Base-by-base conservation (phyloP, 2,329 filamentous ascomycete species). In the Ceratocystis smalleyi region DNA sequence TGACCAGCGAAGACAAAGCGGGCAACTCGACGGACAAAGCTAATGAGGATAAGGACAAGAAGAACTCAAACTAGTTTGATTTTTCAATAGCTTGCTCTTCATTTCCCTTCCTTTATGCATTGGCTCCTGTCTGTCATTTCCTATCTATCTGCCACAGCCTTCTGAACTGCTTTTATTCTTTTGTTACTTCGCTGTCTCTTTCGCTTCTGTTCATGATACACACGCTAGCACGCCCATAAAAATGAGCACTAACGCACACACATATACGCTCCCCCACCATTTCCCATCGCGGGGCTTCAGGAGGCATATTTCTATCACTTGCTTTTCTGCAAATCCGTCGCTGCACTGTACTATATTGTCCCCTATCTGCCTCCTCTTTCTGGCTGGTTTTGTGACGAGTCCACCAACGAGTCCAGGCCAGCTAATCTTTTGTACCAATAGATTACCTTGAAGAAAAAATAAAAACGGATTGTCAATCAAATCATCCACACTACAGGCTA, bases 1-100 rank as follows among this genome's bases (percentile, higher is more conserved):
- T 69, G 4, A 71, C 73, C 8, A 68, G 69, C 24, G 67, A 72
- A 19, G 65, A 70, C 35, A 69, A 64, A 61, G 68, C 67, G 60
- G 68, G 27, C 47, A 51, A 27, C 12, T 51, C 47, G 3, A 32
- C 54, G 30, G 17, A 35, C 54, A 67, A 67, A 45, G 68, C 71
- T 61, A 64, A 67, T 22, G 64, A 69, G 54, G 59, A 63, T 27
- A 70, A 71, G 24, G 64, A 70, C 62, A 65, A 69, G 51, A 71
- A 66, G 59, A 49, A 60, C 40, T 60, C 60, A 4, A 43, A 15
- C 59, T 27, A 43, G 35, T 17, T 27, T 15, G 17, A 24, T 40
- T 40, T 40, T 40, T 40, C 35, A 40, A 40, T 40, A 40, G 35
- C 8, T 40, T 40, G 35, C 10, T 40, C 35, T 40, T 40, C 35